These are phyloP conservation scores for Nelumbo lutea DNA, from an alignment of 164 flowering plant species.

Conservation along the genomic window DNA sequence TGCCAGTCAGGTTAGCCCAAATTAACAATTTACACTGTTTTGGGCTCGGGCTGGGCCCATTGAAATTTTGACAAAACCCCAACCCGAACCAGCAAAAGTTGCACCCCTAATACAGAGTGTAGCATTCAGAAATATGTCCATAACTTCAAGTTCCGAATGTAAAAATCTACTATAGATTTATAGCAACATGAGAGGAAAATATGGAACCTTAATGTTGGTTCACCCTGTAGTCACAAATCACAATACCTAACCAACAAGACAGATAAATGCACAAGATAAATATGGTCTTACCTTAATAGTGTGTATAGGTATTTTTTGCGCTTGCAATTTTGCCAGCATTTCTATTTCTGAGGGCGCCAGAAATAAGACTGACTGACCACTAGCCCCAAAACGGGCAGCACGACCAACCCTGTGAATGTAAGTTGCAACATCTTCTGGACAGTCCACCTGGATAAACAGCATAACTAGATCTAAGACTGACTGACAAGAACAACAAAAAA, in stretches of 20 bases:
- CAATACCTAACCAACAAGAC: not conserved
- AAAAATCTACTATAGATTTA: too few relatives aligned
- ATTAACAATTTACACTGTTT: too few relatives aligned
- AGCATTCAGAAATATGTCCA: too few relatives aligned
- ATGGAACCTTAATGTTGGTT: too few relatives aligned
- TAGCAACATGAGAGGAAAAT: too few relatives aligned
- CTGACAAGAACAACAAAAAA: not conserved
- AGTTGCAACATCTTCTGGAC: conserved; percentile 81
- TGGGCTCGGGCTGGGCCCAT: too few relatives aligned
- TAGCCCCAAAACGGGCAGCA: conserved; percentile 76
- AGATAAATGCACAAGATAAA: not conserved
- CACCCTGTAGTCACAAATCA: too few relatives aligned
- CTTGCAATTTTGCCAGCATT: conserved; percentile 72
- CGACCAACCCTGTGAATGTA: conserved; percentile 98
- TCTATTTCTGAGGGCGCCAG: conserved; percentile 68
- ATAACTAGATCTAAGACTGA: conserved; percentile 6
- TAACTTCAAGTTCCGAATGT: too few relatives aligned
- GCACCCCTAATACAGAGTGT: too few relatives aligned
- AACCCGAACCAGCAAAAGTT: too few relatives aligned
- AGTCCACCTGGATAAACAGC: conserved; percentile 60
- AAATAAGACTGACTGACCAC: conserved; percentile 75
- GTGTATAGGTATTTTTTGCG: conserved; percentile 52
- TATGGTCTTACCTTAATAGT: conserved; percentile 43
- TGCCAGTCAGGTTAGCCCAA: too few relatives aligned
- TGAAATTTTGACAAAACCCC: too few relatives aligned